Conservation (phyloP, 345 rosid species). For the Salix koriyanagi region DNA sequence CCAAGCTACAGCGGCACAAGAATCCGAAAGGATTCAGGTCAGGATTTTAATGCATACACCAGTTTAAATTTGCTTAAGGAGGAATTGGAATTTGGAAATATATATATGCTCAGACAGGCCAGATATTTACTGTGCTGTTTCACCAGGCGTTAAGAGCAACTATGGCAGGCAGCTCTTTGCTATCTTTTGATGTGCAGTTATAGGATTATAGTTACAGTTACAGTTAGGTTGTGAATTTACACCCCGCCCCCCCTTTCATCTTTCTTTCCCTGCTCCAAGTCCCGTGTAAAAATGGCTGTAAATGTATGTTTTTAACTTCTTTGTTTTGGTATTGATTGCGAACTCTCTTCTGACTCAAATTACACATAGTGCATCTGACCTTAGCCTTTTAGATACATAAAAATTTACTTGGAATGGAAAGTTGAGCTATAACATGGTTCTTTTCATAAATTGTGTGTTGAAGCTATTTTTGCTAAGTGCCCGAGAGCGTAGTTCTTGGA, state of each 20-base stretch:
- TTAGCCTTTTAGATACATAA: neutral
- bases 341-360: conserved; percentile 18
- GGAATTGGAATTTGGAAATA: neutral
- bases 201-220: neutral
- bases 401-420: neutral
- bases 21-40: conserved; percentile 20
- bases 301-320: conserved; percentile 8
- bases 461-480: neutral
- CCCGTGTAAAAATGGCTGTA: conserved; percentile 32
- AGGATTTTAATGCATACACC: conserved; percentile 6
- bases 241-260: neutral
- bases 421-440: neutral
- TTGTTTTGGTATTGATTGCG: conserved; percentile 8
- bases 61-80: conserved; percentile 7
- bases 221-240: conserved; percentile 9
- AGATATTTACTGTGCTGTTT: conserved; percentile 1
- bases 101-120: conserved; percentile 7
- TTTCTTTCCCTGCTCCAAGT: conserved; percentile 11
- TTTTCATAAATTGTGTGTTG: neutral
- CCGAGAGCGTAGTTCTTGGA: neutral
- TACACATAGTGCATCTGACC: conserved; percentile 11
- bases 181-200: neutral
- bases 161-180: conserved; percentile 13
- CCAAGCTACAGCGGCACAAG: neutral
- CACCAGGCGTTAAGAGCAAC: conserved; percentile 3